phyloP scores from a whole-genome alignment of 768 basidiomycete genomes.

The Lentinula sp. region DNA sequence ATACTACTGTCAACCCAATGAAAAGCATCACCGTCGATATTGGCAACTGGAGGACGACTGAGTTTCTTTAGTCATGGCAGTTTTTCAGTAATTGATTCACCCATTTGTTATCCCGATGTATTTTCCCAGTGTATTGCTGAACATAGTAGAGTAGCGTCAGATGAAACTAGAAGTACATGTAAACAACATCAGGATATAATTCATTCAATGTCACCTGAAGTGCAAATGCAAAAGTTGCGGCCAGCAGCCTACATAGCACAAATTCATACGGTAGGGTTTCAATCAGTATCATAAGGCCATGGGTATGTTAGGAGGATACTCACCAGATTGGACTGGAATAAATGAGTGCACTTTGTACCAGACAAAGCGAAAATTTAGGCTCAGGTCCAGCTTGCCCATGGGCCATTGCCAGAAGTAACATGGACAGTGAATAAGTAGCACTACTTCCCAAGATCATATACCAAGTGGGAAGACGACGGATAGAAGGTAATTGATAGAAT shows the following conservation, averaged over 20 bases:
- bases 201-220: not conserved
- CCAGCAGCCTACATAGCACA: not conserved
- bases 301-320: not conserved
- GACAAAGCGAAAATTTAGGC: not conserved
- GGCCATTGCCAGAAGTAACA: not conserved
- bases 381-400: not conserved
- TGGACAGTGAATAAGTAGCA: not conserved
- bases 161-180: not conserved
- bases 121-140: not conserved
- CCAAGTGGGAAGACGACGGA: not conserved
- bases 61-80: not conserved
- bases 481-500: not conserved
- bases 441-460: not conserved
- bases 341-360: not conserved
- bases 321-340: constrained; percentile 1
- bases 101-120: not conserved
- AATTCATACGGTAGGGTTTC: not conserved
- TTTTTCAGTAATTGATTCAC: not conserved
- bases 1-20: not conserved
- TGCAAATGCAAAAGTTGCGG: not conserved
- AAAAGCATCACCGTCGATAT: not conserved
- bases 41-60: not conserved
- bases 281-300: not conserved
- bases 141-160: not conserved
- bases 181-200: no score